Conservation (phyloP, 129 eudicot genomes). For the Solidago caesia region DNA sequence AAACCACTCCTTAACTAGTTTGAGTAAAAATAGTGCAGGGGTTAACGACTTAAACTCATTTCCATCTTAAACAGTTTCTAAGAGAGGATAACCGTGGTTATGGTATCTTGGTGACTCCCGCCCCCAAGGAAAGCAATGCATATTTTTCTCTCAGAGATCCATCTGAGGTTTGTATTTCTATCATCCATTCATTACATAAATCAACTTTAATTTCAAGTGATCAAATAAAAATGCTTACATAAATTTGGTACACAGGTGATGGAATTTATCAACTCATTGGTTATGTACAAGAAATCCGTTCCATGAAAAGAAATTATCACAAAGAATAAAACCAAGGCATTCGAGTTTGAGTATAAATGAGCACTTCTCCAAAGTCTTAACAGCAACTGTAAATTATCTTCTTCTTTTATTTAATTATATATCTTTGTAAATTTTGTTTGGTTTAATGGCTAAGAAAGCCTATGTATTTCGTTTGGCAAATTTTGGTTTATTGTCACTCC, state of each 20-base stretch:
- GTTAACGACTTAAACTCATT: not conserved
- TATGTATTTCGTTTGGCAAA: not conserved
- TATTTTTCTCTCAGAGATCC: slow-evolving; percentile 84
- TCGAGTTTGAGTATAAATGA: slow-evolving; percentile 19
- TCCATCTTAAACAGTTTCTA: slow-evolving; percentile 50
- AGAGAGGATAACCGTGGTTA: slow-evolving; percentile 67
- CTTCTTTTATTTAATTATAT: not conserved
- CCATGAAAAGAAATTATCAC: slow-evolving; percentile 8
- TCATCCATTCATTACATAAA: not conserved
- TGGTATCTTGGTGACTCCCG: slow-evolving; percentile 81
- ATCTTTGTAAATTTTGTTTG: slow-evolving; percentile 24
- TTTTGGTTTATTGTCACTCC: not conserved
- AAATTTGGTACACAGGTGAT: slow-evolving; percentile 40
- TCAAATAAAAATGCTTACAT: not conserved
- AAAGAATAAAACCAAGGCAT: slow-evolving; percentile 19
- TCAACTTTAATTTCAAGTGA: not conserved
- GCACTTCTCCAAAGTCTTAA: slow-evolving; percentile 14
- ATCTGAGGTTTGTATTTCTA: slow-evolving; percentile 59
- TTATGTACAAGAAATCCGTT: slow-evolving; percentile 49
- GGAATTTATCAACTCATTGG: slow-evolving; percentile 73
- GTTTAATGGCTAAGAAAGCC: not conserved
- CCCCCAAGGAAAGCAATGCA: slow-evolving; percentile 83
- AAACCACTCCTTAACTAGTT: not conserved
- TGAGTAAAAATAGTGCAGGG: not conserved
- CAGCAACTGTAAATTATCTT: slow-evolving; percentile 18